Evolutionary conservation across 2,329 filamentous ascomycete genomes (phyloP), one percentile per base, ranked within the genome.

Genomic region (Exophiala alcalophila): DNA sequence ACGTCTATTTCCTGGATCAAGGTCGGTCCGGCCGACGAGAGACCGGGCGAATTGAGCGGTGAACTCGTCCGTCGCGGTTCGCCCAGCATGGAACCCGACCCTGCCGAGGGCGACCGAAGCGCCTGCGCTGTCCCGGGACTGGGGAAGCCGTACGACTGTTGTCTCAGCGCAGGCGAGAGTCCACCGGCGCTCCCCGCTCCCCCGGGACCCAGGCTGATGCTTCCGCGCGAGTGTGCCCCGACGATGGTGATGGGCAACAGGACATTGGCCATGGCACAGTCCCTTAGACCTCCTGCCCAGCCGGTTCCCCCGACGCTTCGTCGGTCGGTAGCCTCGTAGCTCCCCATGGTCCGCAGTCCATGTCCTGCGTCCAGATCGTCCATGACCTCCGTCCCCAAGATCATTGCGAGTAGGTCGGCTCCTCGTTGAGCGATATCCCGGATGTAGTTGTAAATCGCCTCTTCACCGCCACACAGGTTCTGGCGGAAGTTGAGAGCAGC

Each of bases 241-340:
- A 57, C 58, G 7, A 70, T 60, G 2, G 61, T 63, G 21, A 95
- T 59, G 0, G 90, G 88, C 54, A 95, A 65, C 5, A 77, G 73
- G 0, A 95, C 74, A 52, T 91, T 94, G 2, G 76, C 72, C 72
- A 94, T 76, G 31, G 72, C 76, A 61, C 86, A 91, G 37, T 76
- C 68, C 0, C 78, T 77, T 59, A 91, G 55, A 12, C 52, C 47
- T 18, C 51, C 53, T 16, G 49, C 33, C 48, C 2, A 79, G 83
- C 2, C 71, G 6, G 30, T 44, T 68, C 8, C 71, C 66, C 43
- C 64, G 64, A 49, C 44, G 10, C 49, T 44, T 31, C 52, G 41
- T 40, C 50, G 45, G 32, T 50, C 44, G 25, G 43, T 56, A 5
- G 49, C 52, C 43, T 57, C 53, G 25, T 52, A 52, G 30, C 51